Base-by-base conservation (phyloP, 2,329 filamentous ascomycete species). In the Amauroascus verrucosus region DNA sequence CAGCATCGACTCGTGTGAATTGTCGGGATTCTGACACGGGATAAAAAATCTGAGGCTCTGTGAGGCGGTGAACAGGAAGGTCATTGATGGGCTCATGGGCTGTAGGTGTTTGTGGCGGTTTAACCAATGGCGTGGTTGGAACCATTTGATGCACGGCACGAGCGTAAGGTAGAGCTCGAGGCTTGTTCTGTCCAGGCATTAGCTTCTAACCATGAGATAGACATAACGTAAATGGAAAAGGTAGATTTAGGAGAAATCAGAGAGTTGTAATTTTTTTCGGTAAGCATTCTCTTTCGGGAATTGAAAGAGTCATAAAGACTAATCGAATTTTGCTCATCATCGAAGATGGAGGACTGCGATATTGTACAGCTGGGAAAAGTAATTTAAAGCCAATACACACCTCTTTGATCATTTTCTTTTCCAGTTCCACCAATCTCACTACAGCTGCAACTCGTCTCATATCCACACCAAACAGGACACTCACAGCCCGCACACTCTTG, bases 291-390 rank as follows among this genome's bases (percentile, higher is more conserved):
- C 65, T 61, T 62, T 53, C 56, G 57, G 60, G 58, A 62, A 58
- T 41, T 48, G 51, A 49, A 51, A 75, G 71, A 83, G 90, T 97
- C 90, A 95, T 96, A 78, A 94, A 95, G 91, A 97, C 91, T 96
- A 95, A 97, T 96, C 91, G 91, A 81, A 75, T 85, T 80, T 82
- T 83, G 81, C 79, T 87, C 83, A 86, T 86, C 83, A 85, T 75
- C 56, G 57, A 63, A 53, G 53, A 46, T 49, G 46, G 44, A 57
- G 38, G 38, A 18, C 9, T 33, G 37, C 40, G 51, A 53, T 28
- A 46, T 53, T 28, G 32, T 22, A 14, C 37, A 43, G 20, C 33
- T 5, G 18, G 16, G 16, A 18, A 53, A 35, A 6, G 28, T 35
- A 13, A 28, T 9, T 13, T 16, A 54, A 40, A 3, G 37, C 46